These are phyloP conservation scores for Fusarium begoniae DNA, from an alignment of 2,329 filamentous ascomycete genomes.

Conservation along the genomic window DNA sequence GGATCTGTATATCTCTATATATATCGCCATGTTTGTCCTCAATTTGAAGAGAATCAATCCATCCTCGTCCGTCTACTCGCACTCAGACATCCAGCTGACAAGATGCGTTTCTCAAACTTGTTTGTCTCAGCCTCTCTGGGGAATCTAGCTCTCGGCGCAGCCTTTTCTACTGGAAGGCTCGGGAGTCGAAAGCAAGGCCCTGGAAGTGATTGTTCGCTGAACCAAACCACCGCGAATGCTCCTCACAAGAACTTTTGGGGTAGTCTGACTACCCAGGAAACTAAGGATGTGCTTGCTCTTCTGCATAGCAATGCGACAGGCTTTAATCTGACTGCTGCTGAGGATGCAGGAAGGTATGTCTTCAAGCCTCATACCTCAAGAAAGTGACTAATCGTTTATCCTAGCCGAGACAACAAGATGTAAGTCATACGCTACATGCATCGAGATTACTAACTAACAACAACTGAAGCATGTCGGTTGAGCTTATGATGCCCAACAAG, in stretches of 20 bases:
- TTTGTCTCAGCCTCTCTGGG: neutral
- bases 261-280: neutral
- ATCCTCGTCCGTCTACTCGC: neutral
- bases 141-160: neutral
- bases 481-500: conserved; percentile 8
- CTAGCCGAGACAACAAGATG: neutral
- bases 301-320: neutral
- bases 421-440: too few relatives aligned
- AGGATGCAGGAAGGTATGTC: neutral
- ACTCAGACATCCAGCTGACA: neutral
- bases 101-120: neutral
- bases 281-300: neutral
- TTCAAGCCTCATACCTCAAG: too few relatives aligned
- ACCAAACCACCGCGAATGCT: neutral
- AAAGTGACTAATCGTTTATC: too few relatives aligned
- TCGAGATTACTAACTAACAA: too few relatives aligned
- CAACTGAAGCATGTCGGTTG: neutral
- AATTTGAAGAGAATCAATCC: neutral
- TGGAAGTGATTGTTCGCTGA: neutral
- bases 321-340: neutral
- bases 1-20: neutral
- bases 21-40: neutral
- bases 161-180: neutral
- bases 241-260: conserved; percentile 13
- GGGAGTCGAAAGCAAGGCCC: neutral